phyloP scores from a whole-genome alignment of 176 grass and related monocot genomes.

The Zoysia pacifica region DNA sequence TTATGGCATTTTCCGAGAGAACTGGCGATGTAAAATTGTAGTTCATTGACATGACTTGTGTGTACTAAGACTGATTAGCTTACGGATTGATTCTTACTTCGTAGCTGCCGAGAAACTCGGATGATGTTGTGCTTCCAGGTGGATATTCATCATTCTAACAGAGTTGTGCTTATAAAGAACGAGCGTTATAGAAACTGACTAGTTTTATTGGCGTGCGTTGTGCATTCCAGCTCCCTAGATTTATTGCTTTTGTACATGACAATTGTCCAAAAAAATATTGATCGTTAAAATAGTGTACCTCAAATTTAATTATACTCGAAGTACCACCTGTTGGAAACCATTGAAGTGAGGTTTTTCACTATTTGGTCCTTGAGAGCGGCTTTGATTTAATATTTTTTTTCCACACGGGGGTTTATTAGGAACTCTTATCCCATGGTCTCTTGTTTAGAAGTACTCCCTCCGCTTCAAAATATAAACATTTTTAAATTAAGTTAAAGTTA shows the following conservation, averaged over 20 bases:
- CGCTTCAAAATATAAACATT: too few species aligned
- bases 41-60: constrained; percentile 33
- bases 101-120: constrained; percentile 3
- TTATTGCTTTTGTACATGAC: not conserved
- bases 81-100: constrained; percentile 19
- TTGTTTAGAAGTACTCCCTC: too few species aligned
- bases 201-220: not conserved
- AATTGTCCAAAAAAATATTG: not conserved
- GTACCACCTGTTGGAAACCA: not conserved
- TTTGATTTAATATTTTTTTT: not conserved
- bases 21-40: constrained; percentile 45
- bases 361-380: not conserved
- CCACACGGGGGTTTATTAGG: not conserved
- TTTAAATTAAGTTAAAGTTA: too few species aligned
- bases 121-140: constrained; percentile 31
- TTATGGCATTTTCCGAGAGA: constrained; percentile 9
- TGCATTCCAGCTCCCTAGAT: not conserved
- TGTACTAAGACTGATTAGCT: constrained; percentile 48
- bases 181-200: constrained; percentile 7
- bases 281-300: not conserved
- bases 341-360: not conserved
- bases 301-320: not conserved
- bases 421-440: not conserved
- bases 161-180: constrained; percentile 37
- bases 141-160: constrained; percentile 30